Conservation (phyloP, 169 alveolate genomes). For the Babesia bovis region DNA sequence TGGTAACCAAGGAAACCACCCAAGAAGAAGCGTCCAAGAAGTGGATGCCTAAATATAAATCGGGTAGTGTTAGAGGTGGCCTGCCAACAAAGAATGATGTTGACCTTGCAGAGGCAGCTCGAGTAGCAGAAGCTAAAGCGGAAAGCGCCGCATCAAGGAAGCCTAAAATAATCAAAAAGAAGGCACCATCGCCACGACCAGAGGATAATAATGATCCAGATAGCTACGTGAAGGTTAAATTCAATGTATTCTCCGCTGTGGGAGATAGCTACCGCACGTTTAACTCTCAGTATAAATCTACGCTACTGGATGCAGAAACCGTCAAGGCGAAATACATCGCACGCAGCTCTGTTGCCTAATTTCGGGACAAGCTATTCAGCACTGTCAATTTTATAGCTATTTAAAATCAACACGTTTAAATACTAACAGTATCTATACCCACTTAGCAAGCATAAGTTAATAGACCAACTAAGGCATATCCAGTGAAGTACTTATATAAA, state of each 20-base stretch:
- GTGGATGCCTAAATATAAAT: conserved; percentile 61
- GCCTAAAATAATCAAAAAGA: conserved; percentile 45
- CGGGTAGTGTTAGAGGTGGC: conserved; percentile 9
- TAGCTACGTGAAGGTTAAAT: conserved; percentile 42
- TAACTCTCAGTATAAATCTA: conserved; percentile 12
- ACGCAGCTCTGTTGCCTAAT: not conserved
- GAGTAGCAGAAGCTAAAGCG: conserved; percentile 43
- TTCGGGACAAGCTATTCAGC: too few relatives aligned
- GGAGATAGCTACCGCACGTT: conserved; percentile 35
- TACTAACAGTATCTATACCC: too few relatives aligned
- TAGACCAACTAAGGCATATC: not conserved
- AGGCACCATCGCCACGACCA: conserved; percentile 35
- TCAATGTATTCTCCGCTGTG: conserved; percentile 51
- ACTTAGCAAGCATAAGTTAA: too few relatives aligned
- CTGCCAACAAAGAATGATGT: conserved; percentile 43
- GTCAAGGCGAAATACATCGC: conserved; percentile 61
- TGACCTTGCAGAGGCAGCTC: conserved; percentile 66
- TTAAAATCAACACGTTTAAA: too few relatives aligned
- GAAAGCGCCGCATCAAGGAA: conserved; percentile 17
- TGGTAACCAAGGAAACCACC: not conserved
- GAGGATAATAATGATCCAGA: conserved; percentile 12
- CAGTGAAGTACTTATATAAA: conserved; percentile 73
- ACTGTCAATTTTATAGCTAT: too few relatives aligned
- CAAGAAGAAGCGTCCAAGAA: conserved; percentile 50
- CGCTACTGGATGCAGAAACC: conserved; percentile 30